Percentiles rank a stretch among this genome's conserved stretches.
Evolutionary conservation across 2,329 filamentous ascomycete genomes (phyloP).

Genomic region (Calonectria fujianensis): DNA sequence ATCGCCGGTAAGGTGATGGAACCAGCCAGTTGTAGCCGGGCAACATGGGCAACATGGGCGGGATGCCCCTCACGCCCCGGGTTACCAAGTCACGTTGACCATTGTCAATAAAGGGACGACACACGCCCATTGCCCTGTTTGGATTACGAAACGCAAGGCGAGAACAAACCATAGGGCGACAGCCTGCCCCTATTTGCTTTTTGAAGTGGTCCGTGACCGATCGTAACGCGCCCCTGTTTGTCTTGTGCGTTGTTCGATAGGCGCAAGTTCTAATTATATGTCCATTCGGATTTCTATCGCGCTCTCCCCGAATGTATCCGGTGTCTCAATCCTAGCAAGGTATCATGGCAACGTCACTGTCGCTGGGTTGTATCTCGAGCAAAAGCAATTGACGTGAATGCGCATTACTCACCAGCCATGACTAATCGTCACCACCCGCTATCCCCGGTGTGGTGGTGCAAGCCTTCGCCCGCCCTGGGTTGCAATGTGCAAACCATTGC

Average conservation of each 20-base stretch:
- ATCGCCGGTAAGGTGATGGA: not conserved
- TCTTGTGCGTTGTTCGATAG: constrained; percentile 30
- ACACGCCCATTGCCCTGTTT: constrained; percentile 24
- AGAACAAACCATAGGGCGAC: constrained; percentile 33
- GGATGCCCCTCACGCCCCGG: constrained; percentile 28
- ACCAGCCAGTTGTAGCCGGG: constrained; percentile 14
- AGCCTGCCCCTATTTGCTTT: constrained; percentile 28
- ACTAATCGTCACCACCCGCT: constrained; percentile 3
- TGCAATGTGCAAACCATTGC: constrained; percentile 9
- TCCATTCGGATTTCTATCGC: constrained; percentile 15
- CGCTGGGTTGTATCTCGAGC: constrained; percentile 15
- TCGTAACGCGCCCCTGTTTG: not conserved
- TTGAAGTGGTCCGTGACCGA: constrained; percentile 31
- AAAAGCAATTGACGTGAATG: constrained; percentile 10
- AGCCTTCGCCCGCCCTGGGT: constrained; percentile 19
- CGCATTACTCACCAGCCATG: constrained; percentile 13
- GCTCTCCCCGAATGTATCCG: constrained; percentile 23
- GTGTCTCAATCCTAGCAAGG: constrained; percentile 21
- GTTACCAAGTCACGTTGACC: constrained; percentile 28
- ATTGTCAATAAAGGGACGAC: constrained; percentile 25
- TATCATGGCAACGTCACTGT: constrained; percentile 24
- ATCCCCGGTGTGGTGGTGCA: constrained; percentile 14
- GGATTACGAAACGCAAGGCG: constrained; percentile 29
- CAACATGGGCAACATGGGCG: constrained; percentile 24
- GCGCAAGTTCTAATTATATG: constrained; percentile 37